Conservation (phyloP, 768 basidiomycete genomes). For the Nevesoporus exiguus region DNA sequence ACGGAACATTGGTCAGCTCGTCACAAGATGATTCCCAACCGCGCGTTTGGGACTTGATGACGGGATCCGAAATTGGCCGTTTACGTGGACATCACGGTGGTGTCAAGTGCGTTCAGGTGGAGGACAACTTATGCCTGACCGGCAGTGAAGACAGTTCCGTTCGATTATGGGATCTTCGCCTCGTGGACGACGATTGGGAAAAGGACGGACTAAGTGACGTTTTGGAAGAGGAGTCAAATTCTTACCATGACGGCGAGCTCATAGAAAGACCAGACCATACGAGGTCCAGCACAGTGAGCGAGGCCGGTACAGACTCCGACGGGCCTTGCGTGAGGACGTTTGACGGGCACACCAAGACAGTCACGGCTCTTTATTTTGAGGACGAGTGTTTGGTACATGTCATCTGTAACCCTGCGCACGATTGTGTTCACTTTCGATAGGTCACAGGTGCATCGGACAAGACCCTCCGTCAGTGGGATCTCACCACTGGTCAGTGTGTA, state of each 20-base stretch:
- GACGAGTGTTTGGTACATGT: conserved; percentile 80
- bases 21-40: conserved; percentile 84
- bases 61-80: conserved; percentile 82
- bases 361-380: conserved; percentile 94
- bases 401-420: neutral
- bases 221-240: conserved; percentile 55
- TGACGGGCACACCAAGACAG: conserved; percentile 90
- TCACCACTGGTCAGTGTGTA: conserved; percentile 95
- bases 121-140: conserved; percentile 86
- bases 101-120: conserved; percentile 91
- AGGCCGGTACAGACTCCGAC: conserved; percentile 44
- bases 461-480: conserved; percentile 97
- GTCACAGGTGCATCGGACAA: conserved; percentile 98
- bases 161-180: conserved; percentile 86
- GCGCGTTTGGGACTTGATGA: conserved; percentile 91
- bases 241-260: conserved; percentile 33
- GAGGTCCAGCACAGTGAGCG: conserved; percentile 36
- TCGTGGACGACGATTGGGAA: conserved; percentile 69
- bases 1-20: conserved; percentile 87
- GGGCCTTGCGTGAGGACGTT: conserved; percentile 62
- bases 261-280: conserved; percentile 41
- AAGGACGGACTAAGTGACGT: conserved; percentile 59
- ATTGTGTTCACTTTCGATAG: conserved; percentile 40
- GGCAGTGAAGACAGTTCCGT: conserved; percentile 86
- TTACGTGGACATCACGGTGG: conserved; percentile 76